phyloP scores from a whole-genome alignment of 2,329 filamentous ascomycete genomes.

The Trichoderma arundinaceum region DNA sequence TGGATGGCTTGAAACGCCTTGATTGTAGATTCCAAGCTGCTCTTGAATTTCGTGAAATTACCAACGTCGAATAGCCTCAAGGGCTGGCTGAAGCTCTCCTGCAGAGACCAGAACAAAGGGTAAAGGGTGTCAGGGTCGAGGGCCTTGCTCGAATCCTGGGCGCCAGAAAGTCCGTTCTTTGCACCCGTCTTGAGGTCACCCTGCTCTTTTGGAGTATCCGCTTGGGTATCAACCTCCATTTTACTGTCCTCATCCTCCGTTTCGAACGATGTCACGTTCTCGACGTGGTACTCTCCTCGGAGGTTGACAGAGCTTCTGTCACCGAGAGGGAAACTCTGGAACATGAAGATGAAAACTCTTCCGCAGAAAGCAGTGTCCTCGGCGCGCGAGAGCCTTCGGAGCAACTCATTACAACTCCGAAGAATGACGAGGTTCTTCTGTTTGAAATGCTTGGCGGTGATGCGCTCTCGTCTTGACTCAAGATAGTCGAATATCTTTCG shows the following conservation, averaged over 20 bases:
- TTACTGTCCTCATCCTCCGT: constrained; percentile 45
- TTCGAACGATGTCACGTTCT: constrained; percentile 88
- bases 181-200: constrained; percentile 39
- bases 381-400: constrained; percentile 91
- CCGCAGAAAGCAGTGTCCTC: constrained; percentile 98
- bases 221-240: constrained; percentile 70
- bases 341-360: constrained; percentile 96
- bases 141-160: constrained; percentile 56
- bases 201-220: constrained; percentile 45
- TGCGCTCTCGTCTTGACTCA: constrained; percentile 87
- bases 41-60: constrained; percentile 81
- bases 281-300: constrained; percentile 91
- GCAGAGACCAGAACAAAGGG: constrained; percentile 90
- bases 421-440: constrained; percentile 88
- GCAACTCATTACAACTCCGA: constrained; percentile 91
- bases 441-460: constrained; percentile 79
- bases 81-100: constrained; percentile 90
- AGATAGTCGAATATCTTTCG: constrained; percentile 92
- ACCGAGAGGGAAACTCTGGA: constrained; percentile 94
- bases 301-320: constrained; percentile 98
- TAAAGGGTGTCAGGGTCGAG: constrained; percentile 78
- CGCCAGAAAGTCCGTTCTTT: constrained; percentile 52
- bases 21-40: constrained; percentile 71
- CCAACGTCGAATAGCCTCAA: constrained; percentile 76
- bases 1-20: constrained; percentile 59